Evolutionary conservation across 148 eudicot genomes (phyloP), one percentile per base, ranked within the genome.

Genomic region (Selenicereus undatus): DNA sequence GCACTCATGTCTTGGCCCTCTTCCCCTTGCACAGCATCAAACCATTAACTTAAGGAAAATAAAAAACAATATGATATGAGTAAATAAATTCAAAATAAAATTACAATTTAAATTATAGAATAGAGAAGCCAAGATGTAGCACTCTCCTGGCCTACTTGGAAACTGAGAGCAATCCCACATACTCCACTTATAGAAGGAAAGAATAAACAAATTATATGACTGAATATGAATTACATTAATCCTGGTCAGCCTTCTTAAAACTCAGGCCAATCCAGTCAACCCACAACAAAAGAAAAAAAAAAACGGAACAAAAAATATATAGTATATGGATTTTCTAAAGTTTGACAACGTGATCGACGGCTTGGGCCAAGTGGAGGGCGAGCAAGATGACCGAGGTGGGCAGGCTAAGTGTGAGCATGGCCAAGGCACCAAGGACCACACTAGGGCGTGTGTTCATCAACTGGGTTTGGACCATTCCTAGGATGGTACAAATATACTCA

Each of bases 401-500:
- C 3, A 90, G 77, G 51, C 91, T 85, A 75, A 87, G 51, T 0
- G 79, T 58, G 4, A 88, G 29, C 72, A 88, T 66, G 17, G 76
- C 82, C 52, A 88, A 29, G 50, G 84, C 72, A 79, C 81, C 88
- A 78, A 88, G 77, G 36, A 85, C 90, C 50, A 90, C 78, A 82
- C 82, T 56, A 5, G 93, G 93, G 16, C 91, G 71, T 32, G 88
- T 74, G 20, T 87, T 80, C 81, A 87, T 86, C 74, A 89, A 76
- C 45, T 79, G 84, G 0, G 65, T 48, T 58, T 90, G 93, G 26
- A 90, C 54, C 70, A 84, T 65, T 52, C 90, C 90, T 6, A 84
- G 73, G 21, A 60, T 69, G 27, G 76, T 80, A 45, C 91, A 89
- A 18, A 90, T 82, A 22, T 77, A 48, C 22, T 82, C 86, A 65